phyloP scores from a whole-genome alignment of 306 rosid species.

The Begonia masoniana region DNA sequence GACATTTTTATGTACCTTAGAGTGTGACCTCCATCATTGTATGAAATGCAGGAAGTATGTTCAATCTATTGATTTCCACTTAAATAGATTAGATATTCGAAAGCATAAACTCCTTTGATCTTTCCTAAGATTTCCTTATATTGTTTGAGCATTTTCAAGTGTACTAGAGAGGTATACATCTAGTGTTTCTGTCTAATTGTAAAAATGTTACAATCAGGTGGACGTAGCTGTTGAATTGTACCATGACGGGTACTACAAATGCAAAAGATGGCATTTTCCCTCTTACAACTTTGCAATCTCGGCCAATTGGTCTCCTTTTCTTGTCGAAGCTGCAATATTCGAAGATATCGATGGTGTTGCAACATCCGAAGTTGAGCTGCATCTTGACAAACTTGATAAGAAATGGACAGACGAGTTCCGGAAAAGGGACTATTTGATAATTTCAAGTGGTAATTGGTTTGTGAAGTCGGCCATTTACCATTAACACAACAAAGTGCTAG shows the following conservation, averaged over 20 bases:
- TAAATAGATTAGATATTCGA: too few relatives aligned
- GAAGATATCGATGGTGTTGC: conserved; percentile 87
- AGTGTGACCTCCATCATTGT: not conserved
- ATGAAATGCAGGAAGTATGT: not conserved
- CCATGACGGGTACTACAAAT: conserved; percentile 74
- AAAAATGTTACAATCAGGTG: conserved; percentile 26
- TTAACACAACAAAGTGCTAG: conserved; percentile 52
- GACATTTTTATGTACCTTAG: not conserved
- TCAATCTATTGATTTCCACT: too few relatives aligned
- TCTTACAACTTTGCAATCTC: conserved; percentile 52
- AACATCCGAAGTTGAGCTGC: conserved; percentile 76
- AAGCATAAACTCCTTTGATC: too few relatives aligned
- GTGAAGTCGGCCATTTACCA: conserved; percentile 76
- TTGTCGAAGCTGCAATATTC: conserved; percentile 69
- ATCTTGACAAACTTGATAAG: conserved; percentile 58
- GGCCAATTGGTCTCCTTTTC: conserved; percentile 81
- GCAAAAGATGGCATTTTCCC: conserved; percentile 65
- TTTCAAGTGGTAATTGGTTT: conserved; percentile 95
- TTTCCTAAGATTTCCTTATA: too few relatives aligned
- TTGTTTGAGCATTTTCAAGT: too few relatives aligned
- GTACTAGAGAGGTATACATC: too few relatives aligned
- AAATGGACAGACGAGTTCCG: conserved; percentile 47
- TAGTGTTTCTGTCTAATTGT: too few relatives aligned
- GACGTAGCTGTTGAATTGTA: conserved; percentile 53
- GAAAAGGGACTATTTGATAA: conserved; percentile 55